Evolutionary conservation across 2,329 filamentous ascomycete genomes (phyloP).

Genomic region (Ophiostoma montium): DNA sequence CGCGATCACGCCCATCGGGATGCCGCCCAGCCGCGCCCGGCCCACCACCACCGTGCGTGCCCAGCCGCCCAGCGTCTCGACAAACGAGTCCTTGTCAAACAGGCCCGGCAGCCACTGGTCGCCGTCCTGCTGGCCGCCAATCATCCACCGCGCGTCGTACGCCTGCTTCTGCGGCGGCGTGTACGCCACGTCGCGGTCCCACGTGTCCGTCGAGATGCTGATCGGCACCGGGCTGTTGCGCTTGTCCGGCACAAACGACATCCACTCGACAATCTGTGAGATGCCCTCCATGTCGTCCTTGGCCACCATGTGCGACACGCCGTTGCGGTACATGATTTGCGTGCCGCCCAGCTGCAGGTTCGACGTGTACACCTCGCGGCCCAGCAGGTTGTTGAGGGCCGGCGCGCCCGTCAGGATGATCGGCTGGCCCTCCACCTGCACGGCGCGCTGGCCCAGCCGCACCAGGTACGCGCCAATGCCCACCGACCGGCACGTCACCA

Average conservation of each 20-base stretch:
- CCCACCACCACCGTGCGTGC: slow-evolving; percentile 93
- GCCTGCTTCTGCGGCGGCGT: slow-evolving; percentile 68
- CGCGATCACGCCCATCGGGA: slow-evolving; percentile 94
- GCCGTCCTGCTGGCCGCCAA: slow-evolving; percentile 72
- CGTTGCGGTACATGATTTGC: slow-evolving; percentile 99
- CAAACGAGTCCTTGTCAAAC: slow-evolving; percentile 93
- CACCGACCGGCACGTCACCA: slow-evolving; percentile 95
- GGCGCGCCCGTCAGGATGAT: slow-evolving; percentile 97
- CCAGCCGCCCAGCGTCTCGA: slow-evolving; percentile 94
- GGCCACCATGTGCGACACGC: slow-evolving; percentile 97
- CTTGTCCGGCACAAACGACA: slow-evolving; percentile 94
- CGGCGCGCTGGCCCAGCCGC: slow-evolving; percentile 92
- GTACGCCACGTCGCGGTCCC: slow-evolving; percentile 87
- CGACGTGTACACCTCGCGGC: slow-evolving; percentile 96
- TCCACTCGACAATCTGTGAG: slow-evolving; percentile 94
- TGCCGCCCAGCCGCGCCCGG: slow-evolving; percentile 89
- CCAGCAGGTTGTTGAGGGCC: slow-evolving; percentile 94
- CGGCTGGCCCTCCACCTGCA: slow-evolving; percentile 96
- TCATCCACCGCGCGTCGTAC: slow-evolving; percentile 91
- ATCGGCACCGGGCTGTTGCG: slow-evolving; percentile 89
- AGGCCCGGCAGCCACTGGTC: slow-evolving; percentile 80
- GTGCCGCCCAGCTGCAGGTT: slow-evolving; percentile 98
- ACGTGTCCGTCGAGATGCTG: slow-evolving; percentile 67
- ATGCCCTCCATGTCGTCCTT: slow-evolving; percentile 96
- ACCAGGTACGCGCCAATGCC: slow-evolving; percentile 99